Evolutionary conservation across 2,329 filamentous ascomycete genomes (phyloP).

Genomic region (Sarocladiaceae sp.): DNA sequence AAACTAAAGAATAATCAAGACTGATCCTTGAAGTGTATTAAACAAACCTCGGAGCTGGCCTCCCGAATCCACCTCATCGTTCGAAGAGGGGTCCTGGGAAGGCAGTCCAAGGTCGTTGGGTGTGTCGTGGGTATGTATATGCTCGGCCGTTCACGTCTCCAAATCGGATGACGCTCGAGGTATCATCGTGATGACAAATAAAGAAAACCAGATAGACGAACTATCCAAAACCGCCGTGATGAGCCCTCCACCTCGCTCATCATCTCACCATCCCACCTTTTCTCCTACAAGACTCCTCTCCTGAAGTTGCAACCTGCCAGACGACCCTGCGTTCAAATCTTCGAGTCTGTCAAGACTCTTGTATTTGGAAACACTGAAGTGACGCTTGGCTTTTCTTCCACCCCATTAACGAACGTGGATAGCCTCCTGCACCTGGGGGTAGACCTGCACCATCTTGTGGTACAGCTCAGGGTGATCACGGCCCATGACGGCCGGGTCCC

Average conservation of each 20-base stretch:
- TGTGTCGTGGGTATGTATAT: not conserved
- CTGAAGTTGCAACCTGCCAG: not conserved
- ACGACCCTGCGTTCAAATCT: not conserved
- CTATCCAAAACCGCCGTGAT: not conserved
- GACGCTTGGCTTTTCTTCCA: not conserved
- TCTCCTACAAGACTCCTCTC: too few relatives aligned
- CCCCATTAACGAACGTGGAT: constrained; percentile 40
- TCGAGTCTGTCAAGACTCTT: too few relatives aligned
- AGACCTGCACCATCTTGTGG: constrained; percentile 71
- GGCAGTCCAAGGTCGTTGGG: too few relatives aligned
- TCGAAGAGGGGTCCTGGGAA: too few relatives aligned
- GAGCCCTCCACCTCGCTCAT: too few relatives aligned
- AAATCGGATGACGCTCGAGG: not conserved
- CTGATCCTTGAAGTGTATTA: too few relatives aligned
- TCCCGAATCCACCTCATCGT: too few relatives aligned
- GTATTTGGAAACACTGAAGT: not conserved
- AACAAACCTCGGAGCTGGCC: too few relatives aligned
- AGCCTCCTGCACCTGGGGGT: constrained; percentile 76
- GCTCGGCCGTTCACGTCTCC: constrained; percentile 7
- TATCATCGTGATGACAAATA: not conserved
- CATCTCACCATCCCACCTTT: too few relatives aligned
- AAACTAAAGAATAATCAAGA: too few relatives aligned
- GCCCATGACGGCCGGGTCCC: constrained; percentile 70
- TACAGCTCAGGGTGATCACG: constrained; percentile 80
- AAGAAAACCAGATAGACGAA: not conserved